Evolutionary conservation across 2,329 filamentous ascomycete species (phyloP), one percentile per base, ranked within the genome.

Genomic region (Alternaria rosae): DNA sequence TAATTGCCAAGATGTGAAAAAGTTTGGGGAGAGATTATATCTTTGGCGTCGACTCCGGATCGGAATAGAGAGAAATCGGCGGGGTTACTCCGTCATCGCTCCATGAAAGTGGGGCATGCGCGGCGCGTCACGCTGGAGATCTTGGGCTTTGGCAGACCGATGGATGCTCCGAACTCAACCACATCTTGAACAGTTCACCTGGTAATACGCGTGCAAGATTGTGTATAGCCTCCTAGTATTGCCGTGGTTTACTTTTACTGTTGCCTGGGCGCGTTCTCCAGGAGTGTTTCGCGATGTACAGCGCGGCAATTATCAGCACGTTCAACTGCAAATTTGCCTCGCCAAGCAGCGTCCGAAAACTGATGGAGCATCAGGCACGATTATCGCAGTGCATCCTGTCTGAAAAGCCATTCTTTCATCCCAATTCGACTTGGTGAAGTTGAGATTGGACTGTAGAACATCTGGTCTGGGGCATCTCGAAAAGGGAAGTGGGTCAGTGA

Each of bases 51-150:
- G 61, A 75, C 66, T 77, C 74, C 74, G 75, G 65, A 62, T 72
- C 73, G 71, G 71, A 76, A 58, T 72, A 65, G 57, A 68, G 64
- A 65, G 63, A 70, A 66, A 64, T 65, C 64, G 61, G 66, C 57
- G 64, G 70, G 70, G 68, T 58, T 61, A 67, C 72, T 76, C 74
- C 75, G 75, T 77, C 74, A 76, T 76, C 76, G 74, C 76, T 74
- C 69, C 68, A n/a, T 66, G 47, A 53, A 57, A 61, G 59, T 58
- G 59, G 59, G 59, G 42, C 59, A 26, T 26, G 26, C 54, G 41
- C 30, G 43, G 38, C 47, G 28, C 54, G 53, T 57, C 45, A 15
- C 21, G n/a, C 32, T 56, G 58, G 41, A 20, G 21, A 61, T 61
- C 25, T 44, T 23, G 50, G n/a, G 35, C 23, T 47, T 23, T 32